Conservation (phyloP, 2,329 filamentous ascomycete species). For the Ampelomyces quisqualis region DNA sequence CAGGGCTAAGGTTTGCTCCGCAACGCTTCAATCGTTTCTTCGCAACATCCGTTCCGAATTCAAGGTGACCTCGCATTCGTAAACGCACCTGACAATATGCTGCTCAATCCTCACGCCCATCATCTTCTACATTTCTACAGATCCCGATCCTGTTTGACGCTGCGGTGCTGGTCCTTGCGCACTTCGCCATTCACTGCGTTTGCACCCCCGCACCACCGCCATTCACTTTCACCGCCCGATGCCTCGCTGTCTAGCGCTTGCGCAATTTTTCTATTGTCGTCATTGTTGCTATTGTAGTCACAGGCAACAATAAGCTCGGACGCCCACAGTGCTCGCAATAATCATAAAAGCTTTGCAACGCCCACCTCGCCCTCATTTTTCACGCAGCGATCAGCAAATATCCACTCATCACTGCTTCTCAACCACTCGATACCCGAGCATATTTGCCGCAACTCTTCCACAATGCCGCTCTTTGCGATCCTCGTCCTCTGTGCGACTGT, state of each 20-base stretch:
- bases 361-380: background rate
- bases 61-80: too few species aligned
- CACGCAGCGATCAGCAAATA: background rate
- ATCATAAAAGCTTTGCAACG: background rate
- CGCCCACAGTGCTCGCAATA: background rate
- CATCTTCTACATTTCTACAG: background rate
- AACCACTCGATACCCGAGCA: background rate
- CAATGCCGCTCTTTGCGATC: too few species aligned
- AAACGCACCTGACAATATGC: too few species aligned
- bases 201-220: background rate
- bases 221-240: background rate
- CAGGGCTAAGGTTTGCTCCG: background rate
- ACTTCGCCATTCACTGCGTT: background rate
- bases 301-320: background rate
- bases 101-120: too few species aligned
- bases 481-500: too few species aligned
- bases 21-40: too few species aligned
- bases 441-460: too few species aligned
- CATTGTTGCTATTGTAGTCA: background rate
- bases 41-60: too few species aligned
- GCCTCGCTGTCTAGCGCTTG: background rate
- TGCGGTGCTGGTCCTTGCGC: background rate
- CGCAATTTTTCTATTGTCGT: background rate
- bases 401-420: background rate
- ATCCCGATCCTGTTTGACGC: background rate